Evolutionary conservation across 2,329 filamentous ascomycete genomes (phyloP).

Genomic region (Calonectria ilicicola): DNA sequence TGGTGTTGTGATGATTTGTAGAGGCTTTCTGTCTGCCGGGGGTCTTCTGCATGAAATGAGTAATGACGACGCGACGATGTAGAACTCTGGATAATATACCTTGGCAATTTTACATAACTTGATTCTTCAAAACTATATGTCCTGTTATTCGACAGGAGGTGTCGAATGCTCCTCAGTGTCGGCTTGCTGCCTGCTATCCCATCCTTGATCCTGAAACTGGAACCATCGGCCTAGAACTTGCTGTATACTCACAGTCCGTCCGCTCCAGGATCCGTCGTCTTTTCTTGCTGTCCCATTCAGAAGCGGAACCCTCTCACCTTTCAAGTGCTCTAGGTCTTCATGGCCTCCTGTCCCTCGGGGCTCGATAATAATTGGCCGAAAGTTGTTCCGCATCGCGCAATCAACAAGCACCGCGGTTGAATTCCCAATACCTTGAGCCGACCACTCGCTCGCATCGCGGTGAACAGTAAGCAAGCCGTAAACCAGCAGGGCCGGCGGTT

Average conservation of each 20-base stretch:
- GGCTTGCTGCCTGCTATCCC: background rate
- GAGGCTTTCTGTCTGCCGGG: conserved; percentile 20
- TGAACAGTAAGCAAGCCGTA: conserved; percentile 77
- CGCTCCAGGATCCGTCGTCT: conserved; percentile 67
- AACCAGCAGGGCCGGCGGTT: conserved; percentile 64
- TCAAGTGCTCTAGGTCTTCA: conserved; percentile 51
- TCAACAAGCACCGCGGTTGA: conserved; percentile 75
- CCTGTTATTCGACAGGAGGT: background rate
- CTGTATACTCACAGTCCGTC: conserved; percentile 68
- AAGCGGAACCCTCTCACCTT: conserved; percentile 69
- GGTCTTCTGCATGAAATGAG: conserved; percentile 24
- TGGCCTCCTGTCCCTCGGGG: conserved; percentile 47
- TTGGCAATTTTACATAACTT: background rate
- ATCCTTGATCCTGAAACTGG: conserved; percentile 26
- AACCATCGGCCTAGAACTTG: conserved; percentile 77
- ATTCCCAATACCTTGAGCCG: conserved; percentile 76
- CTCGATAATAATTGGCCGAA: conserved; percentile 62
- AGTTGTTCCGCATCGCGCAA: conserved; percentile 60
- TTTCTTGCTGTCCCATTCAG: conserved; percentile 67
- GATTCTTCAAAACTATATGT: too few species aligned
- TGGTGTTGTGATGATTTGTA: conserved; percentile 35
- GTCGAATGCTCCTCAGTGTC: background rate
- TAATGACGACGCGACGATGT: conserved; percentile 21
- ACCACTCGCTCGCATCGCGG: conserved; percentile 78
- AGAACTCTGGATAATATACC: background rate